These are phyloP conservation scores for Metschnikowia cubensis DNA, from an alignment of 805 yeast genomes.

Conservation along the genomic window DNA sequence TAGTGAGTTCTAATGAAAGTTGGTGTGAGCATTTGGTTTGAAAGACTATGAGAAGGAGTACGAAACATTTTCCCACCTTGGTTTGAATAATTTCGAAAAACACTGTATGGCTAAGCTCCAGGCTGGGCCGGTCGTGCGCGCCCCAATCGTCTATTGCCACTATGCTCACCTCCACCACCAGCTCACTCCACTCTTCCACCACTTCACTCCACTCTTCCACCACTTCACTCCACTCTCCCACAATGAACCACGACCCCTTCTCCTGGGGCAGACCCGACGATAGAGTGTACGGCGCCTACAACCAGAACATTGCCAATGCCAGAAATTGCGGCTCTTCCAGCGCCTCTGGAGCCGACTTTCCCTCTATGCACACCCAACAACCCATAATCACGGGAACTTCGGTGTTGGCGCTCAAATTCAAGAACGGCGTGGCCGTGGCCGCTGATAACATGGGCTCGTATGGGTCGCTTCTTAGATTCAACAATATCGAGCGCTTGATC, in stretches of 20 bases:
- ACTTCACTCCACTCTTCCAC: not conserved
- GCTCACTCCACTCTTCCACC: not conserved
- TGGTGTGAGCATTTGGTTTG: no score
- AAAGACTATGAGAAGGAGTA: no score
- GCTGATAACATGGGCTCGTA: conserved; percentile 92
- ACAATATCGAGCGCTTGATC: conserved; percentile 77
- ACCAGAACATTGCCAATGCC: conserved; percentile 68
- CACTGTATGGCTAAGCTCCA: no score
- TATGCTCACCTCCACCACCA: not conserved
- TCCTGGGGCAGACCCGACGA: conserved; percentile 95
- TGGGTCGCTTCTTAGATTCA: conserved; percentile 87
- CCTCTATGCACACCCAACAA: conserved; percentile 82
- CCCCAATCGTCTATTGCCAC: not conserved
- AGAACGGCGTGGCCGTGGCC: conserved; percentile 88
- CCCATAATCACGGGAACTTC: conserved; percentile 97
- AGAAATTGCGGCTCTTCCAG: not conserved
- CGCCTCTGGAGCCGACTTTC: conserved; percentile 38
- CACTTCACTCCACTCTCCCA: conserved; percentile 2
- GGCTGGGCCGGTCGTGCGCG: not conserved
- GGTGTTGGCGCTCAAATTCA: conserved; percentile 84
- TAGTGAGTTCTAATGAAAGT: no score
- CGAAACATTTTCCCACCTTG: no score
- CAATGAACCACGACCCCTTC: conserved; percentile 92
- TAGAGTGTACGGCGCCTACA: conserved; percentile 77
- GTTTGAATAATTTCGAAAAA: no score